These are phyloP conservation scores for Fraxinus velutina DNA, from an alignment of 305 asterid genomes.

Conservation along the genomic window DNA sequence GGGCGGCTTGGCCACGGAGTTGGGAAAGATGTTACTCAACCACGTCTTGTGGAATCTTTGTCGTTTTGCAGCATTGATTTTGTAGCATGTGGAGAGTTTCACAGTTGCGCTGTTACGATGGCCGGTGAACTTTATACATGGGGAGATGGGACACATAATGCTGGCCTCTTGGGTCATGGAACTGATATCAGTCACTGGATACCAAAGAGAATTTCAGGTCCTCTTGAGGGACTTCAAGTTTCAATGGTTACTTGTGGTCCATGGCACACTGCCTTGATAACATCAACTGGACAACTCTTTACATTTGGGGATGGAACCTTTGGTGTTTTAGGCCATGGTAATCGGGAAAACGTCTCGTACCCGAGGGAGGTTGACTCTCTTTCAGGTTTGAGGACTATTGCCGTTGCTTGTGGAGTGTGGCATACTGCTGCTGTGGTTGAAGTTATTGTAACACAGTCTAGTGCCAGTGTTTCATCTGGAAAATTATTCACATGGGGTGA, in stretches of 20 bases:
- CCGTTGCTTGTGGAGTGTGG: slow-evolving; percentile 99
- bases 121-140: slow-evolving; percentile 91
- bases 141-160: slow-evolving; percentile 95
- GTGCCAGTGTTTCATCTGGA: slow-evolving; percentile 74
- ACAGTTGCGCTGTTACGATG: slow-evolving; percentile 83
- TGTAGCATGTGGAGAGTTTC: slow-evolving; percentile 95
- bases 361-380: slow-evolving; percentile 88
- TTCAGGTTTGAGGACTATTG: slow-evolving; percentile 75
- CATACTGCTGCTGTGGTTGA: slow-evolving; percentile 97
- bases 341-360: slow-evolving; percentile 50
- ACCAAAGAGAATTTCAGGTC: slow-evolving; percentile 89
- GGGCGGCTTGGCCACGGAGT: slow-evolving; percentile 96
- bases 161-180: slow-evolving; percentile 92
- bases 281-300: slow-evolving; percentile 77
- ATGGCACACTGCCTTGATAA: slow-evolving; percentile 92
- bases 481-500: slow-evolving; percentile 99
- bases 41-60: slow-evolving; percentile 75
- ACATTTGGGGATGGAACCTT: slow-evolving; percentile 96
- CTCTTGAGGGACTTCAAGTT: slow-evolving; percentile 85
- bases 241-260: slow-evolving; percentile 85
- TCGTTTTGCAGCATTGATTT: slow-evolving; percentile 63
- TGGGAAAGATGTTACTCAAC: slow-evolving; percentile 68
- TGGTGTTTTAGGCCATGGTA: slow-evolving; percentile 94
- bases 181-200: slow-evolving; percentile 85
- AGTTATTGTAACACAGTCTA: slow-evolving; percentile 73